A percentile compares a stretch with the other conserved stretches of the same genome.
These are phyloP conservation scores for Butyriboletus loyo DNA, from an alignment of 768 basidiomycete genomes.

Conservation along the genomic window DNA sequence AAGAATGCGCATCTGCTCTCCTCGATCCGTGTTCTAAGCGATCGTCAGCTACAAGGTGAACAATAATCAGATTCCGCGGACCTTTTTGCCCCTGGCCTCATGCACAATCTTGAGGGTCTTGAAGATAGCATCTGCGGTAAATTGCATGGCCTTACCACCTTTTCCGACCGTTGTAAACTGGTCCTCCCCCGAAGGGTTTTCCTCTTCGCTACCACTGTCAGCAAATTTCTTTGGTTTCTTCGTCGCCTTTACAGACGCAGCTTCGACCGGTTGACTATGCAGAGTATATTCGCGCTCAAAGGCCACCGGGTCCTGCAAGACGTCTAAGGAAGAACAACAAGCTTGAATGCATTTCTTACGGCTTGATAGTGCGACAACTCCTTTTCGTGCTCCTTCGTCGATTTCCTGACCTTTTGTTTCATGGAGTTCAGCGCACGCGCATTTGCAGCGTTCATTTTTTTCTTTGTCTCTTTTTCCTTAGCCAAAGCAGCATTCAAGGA, in stretches of 20 bases:
- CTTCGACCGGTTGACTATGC: constrained; percentile 45
- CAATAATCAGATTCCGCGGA: constrained; percentile 31
- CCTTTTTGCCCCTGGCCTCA: constrained; percentile 96
- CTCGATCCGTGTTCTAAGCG: constrained; percentile 88
- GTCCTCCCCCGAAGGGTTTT: constrained; percentile 42
- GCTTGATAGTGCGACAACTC: constrained; percentile 77
- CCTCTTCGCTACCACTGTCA: constrained; percentile 42
- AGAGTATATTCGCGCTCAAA: constrained; percentile 76
- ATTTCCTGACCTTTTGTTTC: constrained; percentile 96
- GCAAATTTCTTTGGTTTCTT: constrained; percentile 36
- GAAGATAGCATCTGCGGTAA: constrained; percentile 83
- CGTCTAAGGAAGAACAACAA: neutral
- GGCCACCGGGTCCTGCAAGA: constrained; percentile 75
- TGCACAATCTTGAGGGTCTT: constrained; percentile 89
- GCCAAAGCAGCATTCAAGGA: constrained; percentile 69
- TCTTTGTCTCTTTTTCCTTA: constrained; percentile 88
- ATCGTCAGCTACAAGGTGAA: constrained; percentile 10
- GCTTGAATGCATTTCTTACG: constrained; percentile 40
- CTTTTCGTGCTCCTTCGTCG: constrained; percentile 81
- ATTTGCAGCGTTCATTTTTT: constrained; percentile 94
- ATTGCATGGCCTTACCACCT: constrained; percentile 80
- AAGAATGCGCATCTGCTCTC: constrained; percentile 89
- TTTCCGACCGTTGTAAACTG: constrained; percentile 90
- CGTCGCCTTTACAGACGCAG: constrained; percentile 35
- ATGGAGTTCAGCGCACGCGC: constrained; percentile 94